phyloP scores from a whole-genome alignment of 352 stramenopile genomes.

The Bremia lactucae region DNA sequence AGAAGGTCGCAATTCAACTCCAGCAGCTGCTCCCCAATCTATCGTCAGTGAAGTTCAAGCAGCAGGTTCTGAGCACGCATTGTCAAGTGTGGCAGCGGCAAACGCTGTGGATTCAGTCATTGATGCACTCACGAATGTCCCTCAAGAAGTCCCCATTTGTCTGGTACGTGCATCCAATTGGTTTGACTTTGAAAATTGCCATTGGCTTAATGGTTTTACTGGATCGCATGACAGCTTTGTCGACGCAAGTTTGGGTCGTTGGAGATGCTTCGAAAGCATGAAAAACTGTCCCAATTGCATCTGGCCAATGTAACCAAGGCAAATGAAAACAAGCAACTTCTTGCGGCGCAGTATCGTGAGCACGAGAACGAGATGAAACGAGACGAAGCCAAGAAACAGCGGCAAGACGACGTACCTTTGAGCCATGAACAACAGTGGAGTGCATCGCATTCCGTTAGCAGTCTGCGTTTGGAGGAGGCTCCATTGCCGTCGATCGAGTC shows the following conservation, averaged over 20 bases:
- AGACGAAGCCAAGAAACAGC: constrained; percentile 25
- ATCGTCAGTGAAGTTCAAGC: too few relatives aligned
- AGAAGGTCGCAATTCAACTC: background rate
- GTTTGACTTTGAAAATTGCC: too few relatives aligned
- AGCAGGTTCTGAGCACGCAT: background rate
- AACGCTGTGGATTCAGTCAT: constrained; percentile 17
- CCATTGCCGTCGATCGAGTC: constrained; percentile 26
- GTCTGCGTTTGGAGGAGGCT: constrained; percentile 6
- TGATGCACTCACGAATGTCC: constrained; percentile 28
- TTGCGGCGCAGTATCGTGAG: constrained; percentile 48
- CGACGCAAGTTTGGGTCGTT: constrained; percentile 70
- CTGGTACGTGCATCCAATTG: constrained; percentile 44
- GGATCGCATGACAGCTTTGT: constrained; percentile 57
- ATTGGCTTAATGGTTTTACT: constrained; percentile 1
- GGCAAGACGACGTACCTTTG: constrained; percentile 10
- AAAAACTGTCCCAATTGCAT: constrained; percentile 67
- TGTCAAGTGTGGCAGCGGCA: background rate
- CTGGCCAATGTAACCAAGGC: constrained; percentile 66
- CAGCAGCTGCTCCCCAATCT: constrained; percentile 2
- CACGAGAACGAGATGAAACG: constrained; percentile 38
- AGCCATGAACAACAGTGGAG: constrained; percentile 1
- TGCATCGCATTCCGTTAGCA: background rate
- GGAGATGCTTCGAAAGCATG: constrained; percentile 66
- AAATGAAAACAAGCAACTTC: constrained; percentile 54
- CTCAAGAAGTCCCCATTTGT: constrained; percentile 62